Evolutionary conservation across 2,329 filamentous ascomycete species (phyloP), one percentile per base, ranked within the genome.

Genomic region (Colletotrichum trifolii): DNA sequence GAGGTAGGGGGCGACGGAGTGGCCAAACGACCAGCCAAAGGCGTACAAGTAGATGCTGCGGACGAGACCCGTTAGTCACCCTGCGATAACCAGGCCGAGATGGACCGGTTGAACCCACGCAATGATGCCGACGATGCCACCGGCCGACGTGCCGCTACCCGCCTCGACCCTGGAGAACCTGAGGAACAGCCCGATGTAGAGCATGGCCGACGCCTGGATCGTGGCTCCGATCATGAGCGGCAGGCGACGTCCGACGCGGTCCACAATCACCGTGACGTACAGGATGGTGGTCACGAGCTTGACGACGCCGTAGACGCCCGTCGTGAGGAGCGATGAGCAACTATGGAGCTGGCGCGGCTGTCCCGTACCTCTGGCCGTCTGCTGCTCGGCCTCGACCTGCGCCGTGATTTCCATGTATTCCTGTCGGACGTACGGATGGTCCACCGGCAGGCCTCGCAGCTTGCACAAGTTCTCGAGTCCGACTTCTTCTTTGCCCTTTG

Each of bases 61-160:
- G 25, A 1, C 68, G 5, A 10, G 0, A 0, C 1, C 1, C 2
- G 13, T 60, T 9, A 60, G 50, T 25, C 15, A n/a, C n/a, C n/a
- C n/a, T n/a, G n/a, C n/a, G 6, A 11, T 10, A 13, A 6, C 6
- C 0, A n/a, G 11, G 9, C 34, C 9, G 11, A 13, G 17, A 4
- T 75, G 71, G 61, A 71, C 17, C 76, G 7, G 75, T 70, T 2
- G 0, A 1, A 36, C 61, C 45, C 13, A 67, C 68, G 74, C 75
- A 25, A 80, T 71, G 34, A 81, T 78, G 4, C 77, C 78, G 4
- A 80, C 74, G 47, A 79, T 78, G 15, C 78, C 78, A 1, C 78
- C 78, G 1, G 78, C 76, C 7, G 72, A 67, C 0, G 77, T 78
- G 8, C 78, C 78, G 6, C 71, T 71, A 0, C 67, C 71, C 1